Evolutionary conservation across 305 asterid species (phyloP), one percentile per base, ranked within the genome.

Genomic region (Galium porrigens): DNA sequence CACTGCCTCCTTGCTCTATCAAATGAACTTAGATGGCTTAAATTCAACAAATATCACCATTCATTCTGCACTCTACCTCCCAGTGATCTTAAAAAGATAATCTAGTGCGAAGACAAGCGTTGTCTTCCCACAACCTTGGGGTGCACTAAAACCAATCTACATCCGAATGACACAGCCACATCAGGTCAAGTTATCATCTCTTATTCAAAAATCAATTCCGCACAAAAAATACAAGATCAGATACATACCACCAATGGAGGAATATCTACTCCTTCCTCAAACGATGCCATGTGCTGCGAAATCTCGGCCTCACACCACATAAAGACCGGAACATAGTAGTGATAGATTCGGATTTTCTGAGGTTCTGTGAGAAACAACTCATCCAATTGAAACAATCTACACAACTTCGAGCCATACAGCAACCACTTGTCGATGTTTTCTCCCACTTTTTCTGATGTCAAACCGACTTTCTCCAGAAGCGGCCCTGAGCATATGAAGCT

Each of bases 131-230:
- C 97, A 89, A 61, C 99, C 99, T 80, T 94, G 99, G n/a, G 99
- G 99, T 14, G 97, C 97, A 73, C 99, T 94, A 77, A 94, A 89
- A 68, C 99, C 99, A 79, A 94, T 94, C 99, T 94, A 81, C 89
- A 81, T 48, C 25, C n/a, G 62, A 72, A 70, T 18, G 59, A 54
- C 29, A 74, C 51, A 65, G 61, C 63, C 68, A 65, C 66, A 64
- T 66, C 65, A 67, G 51, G 58, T 55, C 51, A 17, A 34, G 18
- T 22, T 29, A 20, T 42, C 11, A 29, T 30, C 15, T 22, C 10
- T 49, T n/a, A 4, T 30, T 22, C 56, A 12, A 22, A 41, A 6
- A 29, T 56, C 10, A 36, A 15, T 30, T 32, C 22, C 18, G 41
- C 44, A 41, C 57, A 64, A 63, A 65, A 62, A 52, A 51, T 20